Base-by-base conservation (phyloP, 345 rosid species). In the Eucalyptus victrix region DNA sequence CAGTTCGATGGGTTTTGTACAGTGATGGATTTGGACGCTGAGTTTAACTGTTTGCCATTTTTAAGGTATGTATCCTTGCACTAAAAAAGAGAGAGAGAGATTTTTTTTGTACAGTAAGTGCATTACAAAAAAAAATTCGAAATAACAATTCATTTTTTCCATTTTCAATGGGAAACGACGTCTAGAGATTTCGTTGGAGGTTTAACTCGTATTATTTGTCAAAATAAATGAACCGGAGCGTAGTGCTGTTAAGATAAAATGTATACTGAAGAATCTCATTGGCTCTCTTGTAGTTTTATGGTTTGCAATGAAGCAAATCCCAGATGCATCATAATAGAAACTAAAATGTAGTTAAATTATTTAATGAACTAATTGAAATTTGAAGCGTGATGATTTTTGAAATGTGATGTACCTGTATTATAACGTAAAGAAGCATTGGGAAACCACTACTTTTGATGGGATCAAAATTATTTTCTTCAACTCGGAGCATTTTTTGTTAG, bases 231-330 rank as follows among this genome's bases (percentile, higher is more conserved):
- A 40, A 76, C 8, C 7, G 15, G 12, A 37, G 16, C 5, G 8
- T 21, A 1, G 24, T 0, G 42, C 28, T 21, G 9, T 76, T 11
- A 6, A 13, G 5, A 76, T 76, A 76, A 2, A 21, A 37, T 1
- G 8, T 11, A 40, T 6, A 40, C 28, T 21, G 24, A 37, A 40
- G 30, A 76, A 40, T 21, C 9, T 6, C 16, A 76, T 37, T 6
- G 47, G 14, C 4, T 37, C 16, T 26, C 28, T 21, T 7, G 15
- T 21, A 4, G 42, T 76, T 76, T 76, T 40, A 21, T 7, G 8
- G 28, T 19, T 21, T 76, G 8, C 12, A 9, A 2, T 11, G 40
- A 12, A 76, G 83, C 83, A 12, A 23, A 11, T 40, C 62, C 45
- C 10, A 34, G 23, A 34, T 9, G 11, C 12, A 32, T 3, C 40